Conservation (phyloP, 176 grass and related monocot species). For the Triticum turgidum region DNA sequence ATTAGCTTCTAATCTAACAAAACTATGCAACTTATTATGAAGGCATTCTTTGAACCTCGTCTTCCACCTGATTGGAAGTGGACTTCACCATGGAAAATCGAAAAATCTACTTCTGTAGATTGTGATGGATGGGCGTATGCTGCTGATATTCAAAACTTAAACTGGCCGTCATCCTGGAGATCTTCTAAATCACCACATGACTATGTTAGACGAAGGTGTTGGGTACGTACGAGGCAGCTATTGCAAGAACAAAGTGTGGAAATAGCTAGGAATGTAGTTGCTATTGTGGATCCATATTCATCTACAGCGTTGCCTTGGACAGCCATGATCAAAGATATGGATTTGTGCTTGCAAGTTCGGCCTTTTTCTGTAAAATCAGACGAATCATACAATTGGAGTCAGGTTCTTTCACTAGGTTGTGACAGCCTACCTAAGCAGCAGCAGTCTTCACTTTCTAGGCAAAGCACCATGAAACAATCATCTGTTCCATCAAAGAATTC, state of each 20-base stretch:
- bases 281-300: conserved; percentile 68
- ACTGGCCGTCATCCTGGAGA: conserved; percentile 82
- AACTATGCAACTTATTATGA: conserved; percentile 37
- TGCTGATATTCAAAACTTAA: conserved; percentile 67
- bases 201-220: conserved; percentile 80
- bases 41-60: conserved; percentile 87
- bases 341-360: conserved; percentile 86
- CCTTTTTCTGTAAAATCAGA: conserved; percentile 63
- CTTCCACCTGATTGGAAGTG: conserved; percentile 90
- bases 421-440: conserved; percentile 51
- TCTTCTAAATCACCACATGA: conserved; percentile 72
- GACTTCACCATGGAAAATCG: conserved; percentile 93
- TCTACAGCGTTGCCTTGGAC: conserved; percentile 80
- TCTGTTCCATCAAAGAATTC: conserved; percentile 42
- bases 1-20: conserved; percentile 44
- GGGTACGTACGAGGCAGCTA: conserved; percentile 68
- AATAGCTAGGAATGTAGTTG: conserved; percentile 69
- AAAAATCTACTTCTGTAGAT: conserved; percentile 75
- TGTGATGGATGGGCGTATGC: conserved; percentile 92
- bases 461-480: conserved; percentile 53
- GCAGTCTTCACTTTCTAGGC: conserved; percentile 62
- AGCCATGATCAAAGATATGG: conserved; percentile 61
- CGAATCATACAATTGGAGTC: conserved; percentile 75
- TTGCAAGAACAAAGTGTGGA: conserved; percentile 50
- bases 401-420: conserved; percentile 64